Conservation (phyloP, 2,329 filamentous ascomycete species). For the Fusarium hostae region DNA sequence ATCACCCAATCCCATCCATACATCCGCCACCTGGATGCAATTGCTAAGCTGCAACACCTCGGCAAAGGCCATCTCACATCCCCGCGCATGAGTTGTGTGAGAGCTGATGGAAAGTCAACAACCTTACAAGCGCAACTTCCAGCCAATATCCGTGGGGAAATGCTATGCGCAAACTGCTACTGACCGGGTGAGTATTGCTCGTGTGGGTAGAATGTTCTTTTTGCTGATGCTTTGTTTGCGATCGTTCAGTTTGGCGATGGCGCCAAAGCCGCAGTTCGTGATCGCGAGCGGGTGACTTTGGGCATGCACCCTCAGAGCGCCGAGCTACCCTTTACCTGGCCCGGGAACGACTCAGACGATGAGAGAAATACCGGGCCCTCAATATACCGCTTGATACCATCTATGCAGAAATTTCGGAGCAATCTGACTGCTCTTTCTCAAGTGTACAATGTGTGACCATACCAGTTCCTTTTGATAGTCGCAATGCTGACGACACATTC, state of each 20-base stretch:
- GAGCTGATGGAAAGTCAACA: conserved; percentile 43
- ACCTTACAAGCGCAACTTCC: conserved; percentile 34
- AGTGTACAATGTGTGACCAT: conserved; percentile 60
- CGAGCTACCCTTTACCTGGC: conserved; percentile 48
- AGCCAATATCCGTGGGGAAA: conserved; percentile 48
- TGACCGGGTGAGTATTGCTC: conserved; percentile 48
- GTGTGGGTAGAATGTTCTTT: background rate
- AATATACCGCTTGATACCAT: conserved; percentile 47
- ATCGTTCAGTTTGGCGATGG: conserved; percentile 51
- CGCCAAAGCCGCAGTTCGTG: conserved; percentile 48
- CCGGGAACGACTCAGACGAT: conserved; percentile 40
- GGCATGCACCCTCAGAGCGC: conserved; percentile 38
- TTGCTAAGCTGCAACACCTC: conserved; percentile 34
- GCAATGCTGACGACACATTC: conserved; percentile 15
- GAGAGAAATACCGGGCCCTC: conserved; percentile 35
- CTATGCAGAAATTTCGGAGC: conserved; percentile 57
- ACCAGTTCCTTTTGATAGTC: background rate
- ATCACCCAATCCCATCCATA: background rate
- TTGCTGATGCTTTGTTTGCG: conserved; percentile 21
- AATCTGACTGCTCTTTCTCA: conserved; percentile 70
- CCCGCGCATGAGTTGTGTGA: conserved; percentile 34
- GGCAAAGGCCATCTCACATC: conserved; percentile 29
- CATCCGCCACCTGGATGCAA: conserved; percentile 9
- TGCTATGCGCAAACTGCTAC: conserved; percentile 52
- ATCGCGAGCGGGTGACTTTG: conserved; percentile 49